Evolutionary conservation across 169 alveolate genomes (phyloP).

Genomic region (Plasmodium gallinaceum): DNA sequence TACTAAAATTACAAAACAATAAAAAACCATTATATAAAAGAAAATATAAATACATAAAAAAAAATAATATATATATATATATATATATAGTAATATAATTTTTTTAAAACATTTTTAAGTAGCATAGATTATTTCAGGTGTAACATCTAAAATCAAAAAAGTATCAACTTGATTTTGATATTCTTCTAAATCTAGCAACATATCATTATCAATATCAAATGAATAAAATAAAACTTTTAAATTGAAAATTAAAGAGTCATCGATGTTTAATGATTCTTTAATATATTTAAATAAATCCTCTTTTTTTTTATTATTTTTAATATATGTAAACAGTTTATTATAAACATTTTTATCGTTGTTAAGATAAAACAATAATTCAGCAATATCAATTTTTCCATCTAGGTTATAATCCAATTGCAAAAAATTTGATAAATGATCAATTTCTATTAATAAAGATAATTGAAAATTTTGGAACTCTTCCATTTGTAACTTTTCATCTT

Average conservation of each 20-base stretch:
- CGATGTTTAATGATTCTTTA: constrained; percentile 15
- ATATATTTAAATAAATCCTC: constrained; percentile 22
- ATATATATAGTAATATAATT: no score
- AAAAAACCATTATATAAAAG: no score
- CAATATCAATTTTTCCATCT: constrained; percentile 28
- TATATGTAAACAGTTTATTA: not conserved
- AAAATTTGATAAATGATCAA: constrained; percentile 27
- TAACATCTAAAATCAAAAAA: constrained; percentile 10
- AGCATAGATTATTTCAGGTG: constrained; percentile 37
- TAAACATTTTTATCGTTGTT: constrained; percentile 2
- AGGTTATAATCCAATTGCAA: constrained; percentile 37
- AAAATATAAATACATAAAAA: no score
- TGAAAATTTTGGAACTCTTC: constrained; percentile 59
- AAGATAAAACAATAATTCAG: constrained; percentile 35
- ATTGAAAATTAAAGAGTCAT: constrained; percentile 5
- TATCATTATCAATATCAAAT: constrained; percentile 40
- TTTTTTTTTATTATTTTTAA: not conserved
- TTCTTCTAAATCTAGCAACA: constrained; percentile 31
- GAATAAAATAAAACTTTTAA: constrained; percentile 11
- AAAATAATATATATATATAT: no score
- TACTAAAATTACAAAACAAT: no score
- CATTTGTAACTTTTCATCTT: constrained; percentile 46
- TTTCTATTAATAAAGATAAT: constrained; percentile 7
- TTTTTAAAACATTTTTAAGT: not conserved
- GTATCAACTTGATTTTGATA: constrained; percentile 39